These are phyloP conservation scores for Trichoderma aggressivum DNA, from an alignment of 2,329 filamentous ascomycete species.

Conservation along the genomic window DNA sequence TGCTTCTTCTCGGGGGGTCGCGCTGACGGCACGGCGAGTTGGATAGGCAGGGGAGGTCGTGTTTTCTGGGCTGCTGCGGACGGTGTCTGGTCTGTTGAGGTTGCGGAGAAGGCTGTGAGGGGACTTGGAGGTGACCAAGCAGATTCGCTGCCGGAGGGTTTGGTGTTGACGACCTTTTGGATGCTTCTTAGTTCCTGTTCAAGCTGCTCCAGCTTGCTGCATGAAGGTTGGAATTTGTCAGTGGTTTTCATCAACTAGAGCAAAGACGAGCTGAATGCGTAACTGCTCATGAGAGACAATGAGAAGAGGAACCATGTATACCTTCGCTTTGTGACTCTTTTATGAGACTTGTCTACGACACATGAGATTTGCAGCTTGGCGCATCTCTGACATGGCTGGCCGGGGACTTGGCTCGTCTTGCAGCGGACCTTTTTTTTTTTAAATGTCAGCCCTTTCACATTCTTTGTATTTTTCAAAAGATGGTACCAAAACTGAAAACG, in stretches of 20 bases:
- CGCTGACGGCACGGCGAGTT: conserved; percentile 27
- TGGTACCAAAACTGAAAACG: background rate
- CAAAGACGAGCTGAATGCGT: background rate
- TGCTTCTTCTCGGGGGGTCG: conserved; percentile 23
- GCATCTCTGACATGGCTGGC: conserved; percentile 45
- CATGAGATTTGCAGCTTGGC: conserved; percentile 43
- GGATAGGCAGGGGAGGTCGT: conserved; percentile 21
- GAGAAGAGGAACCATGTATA: conserved; percentile 18
- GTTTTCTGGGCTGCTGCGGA: conserved; percentile 16
- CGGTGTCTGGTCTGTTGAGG: conserved; percentile 23
- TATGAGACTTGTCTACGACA: conserved; percentile 46
- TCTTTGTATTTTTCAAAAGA: background rate
- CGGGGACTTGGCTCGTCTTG: conserved; percentile 37
- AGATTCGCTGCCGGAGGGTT: conserved; percentile 20
- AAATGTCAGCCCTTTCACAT: background rate
- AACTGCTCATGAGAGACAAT: background rate
- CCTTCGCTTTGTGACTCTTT: conserved; percentile 46
- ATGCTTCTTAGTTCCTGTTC: conserved; percentile 54
- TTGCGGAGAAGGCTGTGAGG: conserved; percentile 25
- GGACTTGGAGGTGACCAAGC: conserved; percentile 32
- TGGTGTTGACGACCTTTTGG: conserved; percentile 46
- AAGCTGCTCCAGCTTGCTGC: conserved; percentile 53
- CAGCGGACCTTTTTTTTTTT: conserved; percentile 48
- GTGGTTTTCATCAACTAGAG: background rate
- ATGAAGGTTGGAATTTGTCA: background rate